Evolutionary conservation across 2,329 filamentous ascomycete genomes (phyloP).

Genomic region (Beauveria scarabaeidicola): DNA sequence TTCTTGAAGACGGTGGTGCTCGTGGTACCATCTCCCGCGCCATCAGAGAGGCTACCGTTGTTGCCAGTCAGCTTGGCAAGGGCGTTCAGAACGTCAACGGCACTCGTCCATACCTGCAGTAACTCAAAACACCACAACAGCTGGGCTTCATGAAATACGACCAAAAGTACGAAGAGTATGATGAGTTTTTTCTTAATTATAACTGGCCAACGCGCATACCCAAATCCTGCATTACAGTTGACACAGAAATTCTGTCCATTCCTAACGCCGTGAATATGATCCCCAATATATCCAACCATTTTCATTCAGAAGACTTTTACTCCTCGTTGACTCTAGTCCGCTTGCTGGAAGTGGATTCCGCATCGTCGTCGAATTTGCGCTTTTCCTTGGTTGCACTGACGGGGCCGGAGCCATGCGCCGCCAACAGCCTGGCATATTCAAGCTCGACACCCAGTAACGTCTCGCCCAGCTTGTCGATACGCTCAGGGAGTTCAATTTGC

Average conservation of each 20-base stretch:
- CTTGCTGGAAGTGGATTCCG: conserved; percentile 29
- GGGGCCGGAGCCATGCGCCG: conserved; percentile 32
- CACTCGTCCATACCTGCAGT: conserved; percentile 16
- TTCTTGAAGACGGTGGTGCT: conserved; percentile 64
- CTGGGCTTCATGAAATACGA: conserved; percentile 17
- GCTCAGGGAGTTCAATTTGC: conserved; percentile 59
- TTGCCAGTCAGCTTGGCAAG: conserved; percentile 53
- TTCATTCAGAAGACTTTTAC: conserved; percentile 12
- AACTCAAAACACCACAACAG: conserved; percentile 16
- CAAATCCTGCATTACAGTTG: conserved; percentile 12
- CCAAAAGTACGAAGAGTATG: not conserved
- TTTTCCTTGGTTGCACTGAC: conserved; percentile 32
- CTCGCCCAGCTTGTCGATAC: conserved; percentile 63
- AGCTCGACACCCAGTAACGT: conserved; percentile 59
- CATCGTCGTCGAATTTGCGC: conserved; percentile 34
- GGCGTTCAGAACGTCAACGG: conserved; percentile 31
- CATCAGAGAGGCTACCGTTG: conserved; percentile 60
- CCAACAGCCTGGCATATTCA: conserved; percentile 62
- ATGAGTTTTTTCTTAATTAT: not conserved
- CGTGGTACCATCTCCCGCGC: conserved; percentile 59
- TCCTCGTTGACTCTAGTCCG: conserved; percentile 34
- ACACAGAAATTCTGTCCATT: not conserved
- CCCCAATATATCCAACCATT: not conserved
- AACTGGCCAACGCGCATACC: conserved; percentile 1
- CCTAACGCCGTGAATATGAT: conserved; percentile 11